Conservation (phyloP, 2,329 filamentous ascomycete genomes). For the Helotiales sp. region DNA sequence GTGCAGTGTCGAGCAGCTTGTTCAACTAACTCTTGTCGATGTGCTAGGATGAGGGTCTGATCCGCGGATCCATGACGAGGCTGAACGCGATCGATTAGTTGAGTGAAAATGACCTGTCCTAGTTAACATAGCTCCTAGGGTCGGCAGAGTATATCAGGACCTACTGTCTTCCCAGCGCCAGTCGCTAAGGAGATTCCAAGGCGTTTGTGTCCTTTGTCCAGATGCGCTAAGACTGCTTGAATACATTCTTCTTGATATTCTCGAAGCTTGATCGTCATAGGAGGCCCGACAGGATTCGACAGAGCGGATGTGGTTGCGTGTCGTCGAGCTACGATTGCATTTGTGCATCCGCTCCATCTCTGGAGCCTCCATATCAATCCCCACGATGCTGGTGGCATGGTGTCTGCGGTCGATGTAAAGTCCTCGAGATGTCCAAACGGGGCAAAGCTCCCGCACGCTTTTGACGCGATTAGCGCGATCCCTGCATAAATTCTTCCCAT, state of each 20-base stretch:
- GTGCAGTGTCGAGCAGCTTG: slow-evolving; percentile 87
- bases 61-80: slow-evolving; percentile 56
- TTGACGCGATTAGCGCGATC: slow-evolving; percentile 13
- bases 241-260: slow-evolving; percentile 93
- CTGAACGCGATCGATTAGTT: slow-evolving; percentile 78
- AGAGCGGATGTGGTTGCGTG: slow-evolving; percentile 20
- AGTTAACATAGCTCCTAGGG: slow-evolving; percentile 7
- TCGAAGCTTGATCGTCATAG: slow-evolving; percentile 59
- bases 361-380: slow-evolving; percentile 21
- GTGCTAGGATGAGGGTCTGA: slow-evolving; percentile 87
- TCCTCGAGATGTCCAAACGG: neutral
- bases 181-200: slow-evolving; percentile 85
- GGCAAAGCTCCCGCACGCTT: neutral
- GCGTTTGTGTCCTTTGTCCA: slow-evolving; percentile 72
- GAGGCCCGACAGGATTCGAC: slow-evolving; percentile 2
- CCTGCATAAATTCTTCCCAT: slow-evolving; percentile 10
- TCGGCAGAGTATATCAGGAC: slow-evolving; percentile 24
- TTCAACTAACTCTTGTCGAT: slow-evolving; percentile 90
- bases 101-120: slow-evolving; percentile 85
- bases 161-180: slow-evolving; percentile 83
- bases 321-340: slow-evolving; percentile 3
- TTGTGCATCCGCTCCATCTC: slow-evolving; percentile 16
- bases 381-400: slow-evolving; percentile 35
- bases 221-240: slow-evolving; percentile 69
- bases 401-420: slow-evolving; percentile 6